These are phyloP conservation scores for Diddensiella caesifluorescens DNA, from an alignment of 805 yeast species.

Conservation along the genomic window DNA sequence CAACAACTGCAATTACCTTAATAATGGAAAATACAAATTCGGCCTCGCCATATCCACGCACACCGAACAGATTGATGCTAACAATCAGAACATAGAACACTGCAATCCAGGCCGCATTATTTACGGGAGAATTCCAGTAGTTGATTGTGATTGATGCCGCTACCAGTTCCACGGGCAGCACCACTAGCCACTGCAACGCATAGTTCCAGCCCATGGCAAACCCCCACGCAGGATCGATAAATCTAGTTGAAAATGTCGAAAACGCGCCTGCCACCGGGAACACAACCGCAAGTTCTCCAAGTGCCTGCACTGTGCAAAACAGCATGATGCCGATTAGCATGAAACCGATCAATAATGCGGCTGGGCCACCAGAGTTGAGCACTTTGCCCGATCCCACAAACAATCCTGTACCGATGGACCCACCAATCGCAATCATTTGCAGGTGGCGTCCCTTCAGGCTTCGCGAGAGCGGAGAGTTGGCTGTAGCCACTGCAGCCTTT, in stretches of 20 bases:
- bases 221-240: conserved; percentile 57
- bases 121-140: conserved; percentile 46
- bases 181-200: conserved; percentile 53
- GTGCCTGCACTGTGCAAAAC: conserved; percentile 52
- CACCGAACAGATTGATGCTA: conserved; percentile 49
- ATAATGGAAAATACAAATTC: conserved; percentile 56
- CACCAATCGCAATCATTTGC: conserved; percentile 73
- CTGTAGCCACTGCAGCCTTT: conserved; percentile 38
- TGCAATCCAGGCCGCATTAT: conserved; percentile 55
- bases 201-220: conserved; percentile 68
- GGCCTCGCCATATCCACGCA: conserved; percentile 60
- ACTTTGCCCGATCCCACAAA: conserved; percentile 62
- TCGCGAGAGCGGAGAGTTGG: conserved; percentile 53
- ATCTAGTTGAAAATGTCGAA: conserved; percentile 49
- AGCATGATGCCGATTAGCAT: conserved; percentile 56
- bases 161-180: conserved; percentile 57
- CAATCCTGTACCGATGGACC: conserved; percentile 69
- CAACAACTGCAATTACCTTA: conserved; percentile 53
- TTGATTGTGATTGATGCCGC: conserved; percentile 52
- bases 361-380: conserved; percentile 58
- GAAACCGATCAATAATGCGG: conserved; percentile 52
- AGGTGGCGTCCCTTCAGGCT: conserved; percentile 34
- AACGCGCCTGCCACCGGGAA: conserved; percentile 54
- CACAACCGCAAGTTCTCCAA: conserved; percentile 63
- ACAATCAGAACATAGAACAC: conserved; percentile 49